Base-by-base conservation (phyloP, 192 early-diverging fungal genomes). In the Coemansia sp. region DNA sequence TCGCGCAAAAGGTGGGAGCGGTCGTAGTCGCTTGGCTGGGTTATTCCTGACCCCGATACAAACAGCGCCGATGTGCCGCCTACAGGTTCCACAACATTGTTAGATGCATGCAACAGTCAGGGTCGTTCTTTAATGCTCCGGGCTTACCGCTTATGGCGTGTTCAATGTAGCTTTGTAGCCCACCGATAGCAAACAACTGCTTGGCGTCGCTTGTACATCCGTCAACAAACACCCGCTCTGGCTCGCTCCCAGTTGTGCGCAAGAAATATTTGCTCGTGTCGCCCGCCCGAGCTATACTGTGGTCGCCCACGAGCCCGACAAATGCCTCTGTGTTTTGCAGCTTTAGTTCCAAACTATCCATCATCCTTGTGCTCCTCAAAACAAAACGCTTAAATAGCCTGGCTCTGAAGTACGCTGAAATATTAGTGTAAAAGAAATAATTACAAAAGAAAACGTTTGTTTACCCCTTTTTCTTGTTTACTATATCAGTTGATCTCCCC, bases 231-330 rank as follows among this genome's bases (percentile, higher is more conserved):
- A 81, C 52, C 19, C 79, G 73, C 49, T 70, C 67, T 0, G 66
- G 23, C 32, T 48, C 41, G 45, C 47, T 29, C 6, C 56, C 25
- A 3, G 49, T 37, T 6, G 38, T 38, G 48, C 53, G 49, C 32
- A 69, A 58, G 58, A 81, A 76, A 62, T 81, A 81, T 55, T 81
- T 81, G 54, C 73, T 72, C 15, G 79, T 81, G 67, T 81, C 79
- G 2, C 79, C 79, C 0, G 73, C 63, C 47, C 45, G 70, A 21
- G 73, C 73, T 48, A 72, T 57, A 2, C 57, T 63, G 10, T 80
- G 67, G 38, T 51, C 60, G 21, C 77, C 77, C 8, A 70, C 69
- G 43, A 80, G 72, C 14, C 68, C 67, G 11, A 74, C 69, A 29
- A 71, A 59, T 1, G 73, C 77, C 63, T 80, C 72, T 25, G 77